Percentiles rank a stretch among this genome's conserved stretches.
Evolutionary conservation across 331 rosid genomes (phyloP).

Genomic region (Cydonia oblonga): DNA sequence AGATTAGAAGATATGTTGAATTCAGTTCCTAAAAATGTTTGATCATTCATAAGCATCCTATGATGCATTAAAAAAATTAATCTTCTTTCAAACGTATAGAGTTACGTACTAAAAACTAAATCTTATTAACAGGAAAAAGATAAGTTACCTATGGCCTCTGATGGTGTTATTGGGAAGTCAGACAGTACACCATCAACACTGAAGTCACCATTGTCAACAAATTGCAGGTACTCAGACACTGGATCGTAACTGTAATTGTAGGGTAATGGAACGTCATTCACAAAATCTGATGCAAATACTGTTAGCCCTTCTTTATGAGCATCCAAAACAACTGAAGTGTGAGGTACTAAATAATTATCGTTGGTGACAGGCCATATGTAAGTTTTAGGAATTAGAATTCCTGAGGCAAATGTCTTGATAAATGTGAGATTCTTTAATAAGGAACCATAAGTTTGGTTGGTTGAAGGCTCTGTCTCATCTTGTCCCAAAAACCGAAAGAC

Average conservation of each 20-base stretch:
- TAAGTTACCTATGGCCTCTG: conserved; percentile 58
- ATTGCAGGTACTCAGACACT: conserved; percentile 52
- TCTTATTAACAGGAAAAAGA: conserved; percentile 3
- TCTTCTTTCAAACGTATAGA: neutral
- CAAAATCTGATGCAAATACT: conserved; percentile 62
- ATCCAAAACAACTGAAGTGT: conserved; percentile 57
- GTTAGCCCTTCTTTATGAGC: conserved; percentile 74
- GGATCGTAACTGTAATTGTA: conserved; percentile 89
- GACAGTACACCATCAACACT: conserved; percentile 85
- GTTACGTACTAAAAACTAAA: neutral
- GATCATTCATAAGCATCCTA: neutral
- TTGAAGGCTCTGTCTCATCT: conserved; percentile 44
- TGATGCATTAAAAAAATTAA: neutral
- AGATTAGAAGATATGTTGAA: neutral
- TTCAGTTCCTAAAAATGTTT: neutral
- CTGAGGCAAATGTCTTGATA: conserved; percentile 84
- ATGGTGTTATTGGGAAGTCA: conserved; percentile 82
- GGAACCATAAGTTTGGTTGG: conserved; percentile 68
- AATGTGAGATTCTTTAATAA: conserved; percentile 58
- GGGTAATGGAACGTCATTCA: conserved; percentile 47
- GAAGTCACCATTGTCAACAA: conserved; percentile 59
- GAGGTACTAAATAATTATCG: conserved; percentile 36
- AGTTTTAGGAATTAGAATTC: conserved; percentile 78
- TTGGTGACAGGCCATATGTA: conserved; percentile 69
- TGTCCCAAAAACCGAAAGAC: conserved; percentile 43